Evolutionary conservation across 495 filamentous ascomycete species (phyloP).

Genomic region (Rusavskia elegans): DNA sequence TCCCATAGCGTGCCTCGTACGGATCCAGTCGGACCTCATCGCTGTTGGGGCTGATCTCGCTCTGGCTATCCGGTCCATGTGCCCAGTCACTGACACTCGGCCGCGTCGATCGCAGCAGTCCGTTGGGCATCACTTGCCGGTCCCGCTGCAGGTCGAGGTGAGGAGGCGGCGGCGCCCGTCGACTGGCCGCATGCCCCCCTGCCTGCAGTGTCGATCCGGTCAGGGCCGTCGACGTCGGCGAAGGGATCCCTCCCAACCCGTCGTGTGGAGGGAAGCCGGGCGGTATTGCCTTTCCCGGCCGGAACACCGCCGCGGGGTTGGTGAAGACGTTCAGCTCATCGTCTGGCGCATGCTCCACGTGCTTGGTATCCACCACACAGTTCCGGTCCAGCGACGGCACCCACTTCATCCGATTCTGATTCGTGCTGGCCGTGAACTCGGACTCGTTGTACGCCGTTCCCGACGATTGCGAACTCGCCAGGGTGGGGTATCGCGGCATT

Average conservation of each 20-base stretch:
- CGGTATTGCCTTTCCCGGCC: conserved; percentile 4
- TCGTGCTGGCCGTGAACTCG: conserved; percentile 2
- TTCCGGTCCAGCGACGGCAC: conserved; percentile 14
- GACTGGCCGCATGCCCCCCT: not conserved
- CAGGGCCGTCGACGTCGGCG: conserved; percentile 6
- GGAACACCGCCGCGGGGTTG: conserved; percentile 13
- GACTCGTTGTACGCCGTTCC: conserved; percentile 1
- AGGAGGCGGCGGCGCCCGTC: conserved; percentile 11
- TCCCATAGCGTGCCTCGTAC: conserved; percentile 6
- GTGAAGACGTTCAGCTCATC: conserved; percentile 11
- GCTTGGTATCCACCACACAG: conserved; percentile 7
- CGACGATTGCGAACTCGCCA: not conserved
- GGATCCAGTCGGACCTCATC: conserved; percentile 13
- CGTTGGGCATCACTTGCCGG: conserved; percentile 6
- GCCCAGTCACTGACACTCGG: conserved; percentile 16
- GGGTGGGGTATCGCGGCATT: conserved; percentile 4
- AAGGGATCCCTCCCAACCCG: conserved; percentile 12
- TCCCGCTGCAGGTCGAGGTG: conserved; percentile 7
- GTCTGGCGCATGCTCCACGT: conserved; percentile 8
- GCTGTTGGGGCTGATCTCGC: conserved; percentile 10
- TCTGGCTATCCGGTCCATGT: conserved; percentile 14
- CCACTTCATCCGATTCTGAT: conserved; percentile 13
- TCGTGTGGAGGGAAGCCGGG: conserved; percentile 11
- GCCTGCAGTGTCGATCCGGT: conserved; percentile 3
- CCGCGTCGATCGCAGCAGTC: conserved; percentile 11